Conservation (phyloP, 2,329 filamentous ascomycete species). For the Zarea fungicola region DNA sequence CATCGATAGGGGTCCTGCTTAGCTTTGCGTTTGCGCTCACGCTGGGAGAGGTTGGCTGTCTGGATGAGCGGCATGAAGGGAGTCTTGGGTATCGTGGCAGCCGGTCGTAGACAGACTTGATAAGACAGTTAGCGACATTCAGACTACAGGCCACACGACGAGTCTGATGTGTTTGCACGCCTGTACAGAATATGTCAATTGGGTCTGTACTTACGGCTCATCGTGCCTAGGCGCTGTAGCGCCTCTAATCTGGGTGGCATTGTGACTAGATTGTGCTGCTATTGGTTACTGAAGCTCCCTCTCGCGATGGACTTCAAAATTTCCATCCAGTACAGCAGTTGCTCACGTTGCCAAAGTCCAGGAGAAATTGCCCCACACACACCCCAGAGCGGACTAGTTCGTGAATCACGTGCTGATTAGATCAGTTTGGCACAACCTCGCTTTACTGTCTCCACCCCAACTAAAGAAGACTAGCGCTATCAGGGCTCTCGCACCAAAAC, state of each 20-base stretch:
- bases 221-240: conserved; percentile 53
- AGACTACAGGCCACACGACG: no score
- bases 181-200: no score
- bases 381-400: conserved; percentile 21
- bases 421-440: background rate
- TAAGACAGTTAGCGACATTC: conserved; percentile 22
- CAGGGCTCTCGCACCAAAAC: conserved; percentile 27
- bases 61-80: conserved; percentile 56
- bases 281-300: background rate
- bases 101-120: conserved; percentile 57
- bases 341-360: conserved; percentile 1
- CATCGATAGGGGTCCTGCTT: conserved; percentile 77
- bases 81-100: conserved; percentile 39
- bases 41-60: conserved; percentile 56
- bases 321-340: conserved; percentile 21
- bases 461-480: conserved; percentile 20
- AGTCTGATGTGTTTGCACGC: no score
- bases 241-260: conserved; percentile 66
- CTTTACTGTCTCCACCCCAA: conserved; percentile 17
- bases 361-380: background rate
- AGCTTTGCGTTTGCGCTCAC: conserved; percentile 59
- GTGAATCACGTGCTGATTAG: conserved; percentile 25
- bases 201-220: conserved; percentile 49
- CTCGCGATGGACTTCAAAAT: conserved; percentile 27
- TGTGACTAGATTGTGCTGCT: conserved; percentile 23